Conservation (phyloP, 75 land plant genomes). For the Gnetum montanum region DNA sequence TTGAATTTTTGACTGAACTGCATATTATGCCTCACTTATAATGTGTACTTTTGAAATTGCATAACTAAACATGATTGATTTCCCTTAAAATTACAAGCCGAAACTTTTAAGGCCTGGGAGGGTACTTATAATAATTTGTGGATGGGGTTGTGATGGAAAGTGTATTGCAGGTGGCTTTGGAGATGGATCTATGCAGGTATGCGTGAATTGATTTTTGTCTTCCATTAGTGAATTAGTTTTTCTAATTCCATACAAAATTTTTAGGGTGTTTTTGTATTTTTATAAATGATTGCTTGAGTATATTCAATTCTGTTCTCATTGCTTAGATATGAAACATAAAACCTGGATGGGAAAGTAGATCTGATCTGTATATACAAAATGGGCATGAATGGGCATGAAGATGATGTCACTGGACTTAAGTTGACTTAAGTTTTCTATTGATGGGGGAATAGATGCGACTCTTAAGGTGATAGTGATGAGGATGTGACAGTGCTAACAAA, state of each 20-base stretch:
- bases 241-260: not conserved
- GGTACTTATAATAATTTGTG: conserved; percentile 84
- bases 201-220: not conserved
- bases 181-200: conserved; percentile 97
- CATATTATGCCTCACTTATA: no score
- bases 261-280: no score
- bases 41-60: no score
- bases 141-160: conserved; percentile 91
- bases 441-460: conserved; percentile 86
- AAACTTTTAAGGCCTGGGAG: conserved; percentile 92
- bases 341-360: conserved; percentile 98
- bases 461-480: conserved; percentile 51
- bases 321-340: conserved; percentile 85
- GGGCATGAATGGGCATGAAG: conserved; percentile 73
- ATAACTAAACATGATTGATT: no score
- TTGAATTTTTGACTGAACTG: no score
- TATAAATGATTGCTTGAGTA: no score
- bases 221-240: not conserved
- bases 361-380: conserved; percentile 71
- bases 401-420: conserved; percentile 88
- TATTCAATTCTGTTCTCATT: no score
- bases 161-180: conserved; percentile 85
- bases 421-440: conserved; percentile 73
- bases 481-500: no score
- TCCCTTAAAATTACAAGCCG: no score